Percentiles rank a stretch among this genome's conserved stretches.
Conservation (phyloP, 495 filamentous ascomycete genomes). For the Entonaema liquescens region DNA sequence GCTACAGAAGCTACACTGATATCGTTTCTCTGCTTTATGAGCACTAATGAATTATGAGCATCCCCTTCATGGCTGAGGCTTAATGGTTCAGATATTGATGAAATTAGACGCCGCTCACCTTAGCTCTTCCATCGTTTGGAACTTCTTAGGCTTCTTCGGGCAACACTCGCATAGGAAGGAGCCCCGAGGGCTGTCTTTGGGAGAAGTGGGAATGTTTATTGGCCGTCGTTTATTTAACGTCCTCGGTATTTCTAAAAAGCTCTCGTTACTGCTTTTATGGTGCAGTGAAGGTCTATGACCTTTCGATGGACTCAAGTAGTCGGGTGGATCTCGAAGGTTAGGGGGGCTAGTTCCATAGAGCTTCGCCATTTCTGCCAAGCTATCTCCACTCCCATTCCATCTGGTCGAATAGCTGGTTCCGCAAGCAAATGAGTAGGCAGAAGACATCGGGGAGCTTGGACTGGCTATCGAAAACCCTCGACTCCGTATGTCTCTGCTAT, state of each 20-base stretch:
- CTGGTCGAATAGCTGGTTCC: conserved; percentile 30
- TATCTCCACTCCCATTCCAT: conserved; percentile 38
- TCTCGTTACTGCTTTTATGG: conserved; percentile 42
- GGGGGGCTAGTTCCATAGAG: conserved; percentile 31
- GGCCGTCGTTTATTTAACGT: conserved; percentile 24
- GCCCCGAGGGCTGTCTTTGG: background rate
- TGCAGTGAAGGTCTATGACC: conserved; percentile 23
- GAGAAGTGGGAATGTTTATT: background rate
- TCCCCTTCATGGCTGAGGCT: background rate
- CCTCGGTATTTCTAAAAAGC: conserved; percentile 39
- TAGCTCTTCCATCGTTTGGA: conserved; percentile 74
- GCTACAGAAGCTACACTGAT: conserved; percentile 78
- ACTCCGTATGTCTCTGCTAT: conserved; percentile 25
- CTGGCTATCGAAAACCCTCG: conserved; percentile 27
- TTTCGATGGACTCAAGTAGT: conserved; percentile 24
- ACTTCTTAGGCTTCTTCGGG: conserved; percentile 86
- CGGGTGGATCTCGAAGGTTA: conserved; percentile 11
- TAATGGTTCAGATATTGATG: background rate
- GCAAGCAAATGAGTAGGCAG: conserved; percentile 34
- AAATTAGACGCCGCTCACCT: conserved; percentile 60
- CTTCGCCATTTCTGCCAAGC: conserved; percentile 31
- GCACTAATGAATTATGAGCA: conserved; percentile 28
- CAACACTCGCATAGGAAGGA: conserved; percentile 79
- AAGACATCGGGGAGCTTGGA: conserved; percentile 32
- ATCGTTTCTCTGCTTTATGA: conserved; percentile 85